These are phyloP conservation scores for Auricularia cornea DNA, from an alignment of 768 basidiomycete species.

Conservation along the genomic window DNA sequence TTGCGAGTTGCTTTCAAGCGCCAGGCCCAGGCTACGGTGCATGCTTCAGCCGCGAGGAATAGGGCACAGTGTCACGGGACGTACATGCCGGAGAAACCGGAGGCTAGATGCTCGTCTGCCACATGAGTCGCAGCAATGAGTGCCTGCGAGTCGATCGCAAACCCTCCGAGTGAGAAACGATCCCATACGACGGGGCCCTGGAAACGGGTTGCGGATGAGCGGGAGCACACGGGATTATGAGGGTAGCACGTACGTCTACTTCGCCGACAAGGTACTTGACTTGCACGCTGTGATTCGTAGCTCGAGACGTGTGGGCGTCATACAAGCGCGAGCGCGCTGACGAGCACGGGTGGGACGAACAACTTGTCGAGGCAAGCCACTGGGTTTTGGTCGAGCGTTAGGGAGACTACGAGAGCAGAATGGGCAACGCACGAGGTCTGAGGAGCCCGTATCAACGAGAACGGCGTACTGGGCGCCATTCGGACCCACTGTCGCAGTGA, in stretches of 20 bases:
- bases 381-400: conserved; percentile 18
- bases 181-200: conserved; percentile 67
- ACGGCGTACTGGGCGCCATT: conserved; percentile 44
- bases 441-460: conserved; percentile 77
- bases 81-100: conserved; percentile 29
- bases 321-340: conserved; percentile 42
- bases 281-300: conserved; percentile 36
- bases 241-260: not conserved
- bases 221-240: not conserved
- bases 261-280: conserved; percentile 44
- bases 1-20: conserved; percentile 62
- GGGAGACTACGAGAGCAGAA: conserved; percentile 3
- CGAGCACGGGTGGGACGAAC: conserved; percentile 45
- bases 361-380: conserved; percentile 71
- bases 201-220: conserved; percentile 25
- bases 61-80: not conserved
- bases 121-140: conserved; percentile 62
- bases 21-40: conserved; percentile 57
- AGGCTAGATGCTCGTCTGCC: conserved; percentile 45
- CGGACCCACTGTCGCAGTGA: conserved; percentile 49
- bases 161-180: conserved; percentile 50
- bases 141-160: conserved; percentile 56
- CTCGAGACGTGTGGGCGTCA: conserved; percentile 34
- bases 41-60: not conserved
- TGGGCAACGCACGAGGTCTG: conserved; percentile 52